A percentile compares a stretch with the other conserved stretches of the same genome.
Evolutionary conservation across 306 rosid genomes (phyloP).

Genomic region (Castanea sativa): DNA sequence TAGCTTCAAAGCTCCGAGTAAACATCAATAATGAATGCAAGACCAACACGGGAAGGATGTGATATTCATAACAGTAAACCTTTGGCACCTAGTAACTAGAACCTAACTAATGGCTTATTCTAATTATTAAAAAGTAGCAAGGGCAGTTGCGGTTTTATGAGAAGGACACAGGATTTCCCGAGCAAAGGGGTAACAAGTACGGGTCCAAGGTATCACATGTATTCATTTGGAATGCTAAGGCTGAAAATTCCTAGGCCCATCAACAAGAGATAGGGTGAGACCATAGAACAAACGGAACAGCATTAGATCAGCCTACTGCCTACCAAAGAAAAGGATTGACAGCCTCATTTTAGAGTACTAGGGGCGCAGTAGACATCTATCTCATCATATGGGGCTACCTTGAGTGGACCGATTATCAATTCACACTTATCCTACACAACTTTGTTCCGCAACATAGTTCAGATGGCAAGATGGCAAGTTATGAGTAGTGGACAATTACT

Average conservation of each 20-base stretch:
- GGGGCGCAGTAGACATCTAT: neutral
- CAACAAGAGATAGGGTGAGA: neutral
- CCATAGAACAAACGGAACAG: neutral
- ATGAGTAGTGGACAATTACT: too few species aligned
- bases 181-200: neutral
- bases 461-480: too few species aligned
- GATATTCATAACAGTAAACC: neutral
- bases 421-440: too few species aligned
- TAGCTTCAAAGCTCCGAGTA: neutral
- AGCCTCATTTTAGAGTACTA: neutral
- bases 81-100: neutral
- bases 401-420: neutral
- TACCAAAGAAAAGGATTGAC: neutral
- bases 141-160: neutral
- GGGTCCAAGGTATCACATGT: neutral
- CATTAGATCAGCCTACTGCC: neutral
- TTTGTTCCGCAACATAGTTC: too few species aligned
- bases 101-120: neutral
- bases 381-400: neutral
- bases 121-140: neutral
- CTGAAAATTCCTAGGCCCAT: neutral
- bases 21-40: neutral
- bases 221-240: neutral
- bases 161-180: neutral
- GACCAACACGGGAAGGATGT: neutral